Base-by-base conservation (phyloP, 352 stramenopile genomes). In the Thraustotheca clavata region DNA sequence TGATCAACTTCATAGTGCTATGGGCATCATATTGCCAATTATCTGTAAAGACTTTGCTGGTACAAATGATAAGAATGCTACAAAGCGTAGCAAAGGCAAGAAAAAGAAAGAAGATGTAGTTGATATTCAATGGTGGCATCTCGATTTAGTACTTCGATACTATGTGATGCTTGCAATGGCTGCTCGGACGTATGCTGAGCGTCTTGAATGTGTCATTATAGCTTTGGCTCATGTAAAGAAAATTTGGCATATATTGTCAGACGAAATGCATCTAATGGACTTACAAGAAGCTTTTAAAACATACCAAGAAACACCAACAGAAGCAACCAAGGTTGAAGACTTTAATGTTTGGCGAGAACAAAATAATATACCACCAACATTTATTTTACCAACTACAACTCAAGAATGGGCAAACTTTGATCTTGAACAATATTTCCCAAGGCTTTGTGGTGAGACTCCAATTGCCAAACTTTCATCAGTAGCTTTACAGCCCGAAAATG, bases 301-400 rank as follows among this genome's bases (percentile, higher is more conserved):
- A 6, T 31, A 31, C 49, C 27, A 14, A 31, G 24, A 14, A 31
- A 34, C 43, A 24, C 27, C 38, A 38, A 9, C 24, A 5, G 50
- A 41, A n/a, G 4, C 48, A 55, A 16, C 16, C 48, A 40, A 6
- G 26, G 6, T 43, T 76, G 7, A 20, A 16, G 75, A 85, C 12
- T 89, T 78, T 61, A 75, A 89, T 7, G 68, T 75, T 7, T 93
- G 83, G 83, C 86, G 77, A 50, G 60, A 4, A 29, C 22, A 72
- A 43, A 7, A 77, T 72, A 43, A 11, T 40, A 11, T 65, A 2
- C 14, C 57, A 2, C 38, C 38, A 22, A 22, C n/a, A 33, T 49
- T 65, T 6, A 1, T 35, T 20, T 27, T 55, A 20, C 57, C 57
- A 1, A 32, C 7, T 0, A 47, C 57, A 4, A 38, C 57, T 24